Evolutionary conservation across 2,329 filamentous ascomycete species (phyloP), one percentile per base, ranked within the genome.

Genomic region (Trichoderma aggressivum): DNA sequence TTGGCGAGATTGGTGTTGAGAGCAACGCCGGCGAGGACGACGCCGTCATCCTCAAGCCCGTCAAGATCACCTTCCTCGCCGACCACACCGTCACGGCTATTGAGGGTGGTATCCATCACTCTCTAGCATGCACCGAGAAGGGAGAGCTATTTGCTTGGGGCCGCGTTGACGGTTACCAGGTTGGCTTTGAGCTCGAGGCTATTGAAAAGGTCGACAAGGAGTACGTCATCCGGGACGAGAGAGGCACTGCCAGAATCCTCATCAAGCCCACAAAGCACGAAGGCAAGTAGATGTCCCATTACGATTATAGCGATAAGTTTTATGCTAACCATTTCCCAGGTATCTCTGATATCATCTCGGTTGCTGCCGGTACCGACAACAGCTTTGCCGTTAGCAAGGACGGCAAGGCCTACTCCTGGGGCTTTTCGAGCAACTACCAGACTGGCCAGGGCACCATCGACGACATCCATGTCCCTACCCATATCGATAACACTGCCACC

Each of bases 401-500:
- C 50, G 93, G 93, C 73, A 89, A 89, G 76, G 91, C 90, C 16
- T 94, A 90, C 81, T 89, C 89, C 2, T 96, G 92, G 92, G 93
- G 93, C 11, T 95, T 96, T 83, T 92, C 89, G 5, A 89, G 88
- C 71, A 93, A 91, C 77, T 94, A 93, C 79, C 92, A 94, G 81
- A 94, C 92, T 7, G 93, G 93, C 7, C 90, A 90, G 73, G 92
- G 92, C 50, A 90, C 87, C 1, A 89, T 89, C n/a, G 92, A 96
- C 63, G 94, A 97, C 75, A 87, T 97, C 34, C 87, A 91, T 75
- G 86, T 88, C 28, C 93, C 94, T 0, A 96, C 92, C 0, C 77
- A 91, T 62, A 92, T 98, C 70, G 92, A 97, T 77, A 97, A 97
- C 83, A 92, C 90, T 14, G 94, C 94, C 55, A 88, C 96, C 32